phyloP scores from a whole-genome alignment of 352 stramenopile species.

The Saprolegnia diclina region DNA sequence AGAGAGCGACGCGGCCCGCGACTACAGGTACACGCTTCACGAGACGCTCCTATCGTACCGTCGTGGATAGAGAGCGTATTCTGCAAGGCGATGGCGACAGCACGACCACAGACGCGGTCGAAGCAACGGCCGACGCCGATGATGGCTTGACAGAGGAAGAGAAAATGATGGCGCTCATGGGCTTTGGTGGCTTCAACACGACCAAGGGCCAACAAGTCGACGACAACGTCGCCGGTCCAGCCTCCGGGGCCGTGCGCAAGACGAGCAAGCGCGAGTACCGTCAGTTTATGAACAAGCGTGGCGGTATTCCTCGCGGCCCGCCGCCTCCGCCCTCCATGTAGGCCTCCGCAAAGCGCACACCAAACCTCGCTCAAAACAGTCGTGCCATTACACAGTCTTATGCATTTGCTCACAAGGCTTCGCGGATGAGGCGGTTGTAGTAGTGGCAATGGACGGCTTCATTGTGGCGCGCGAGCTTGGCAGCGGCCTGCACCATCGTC shows the following conservation, averaged over 20 bases:
- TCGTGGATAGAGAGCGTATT: slow-evolving; percentile 21
- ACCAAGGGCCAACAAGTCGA: slow-evolving; percentile 91
- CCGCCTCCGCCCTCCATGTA: slow-evolving; percentile 2
- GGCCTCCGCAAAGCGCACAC: not conserved
- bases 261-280: slow-evolving; percentile 93
- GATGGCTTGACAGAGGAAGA: slow-evolving; percentile 59
- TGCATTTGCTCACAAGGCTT: not conserved
- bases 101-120: not conserved
- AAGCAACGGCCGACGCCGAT: slow-evolving; percentile 23
- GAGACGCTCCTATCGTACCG: not conserved
- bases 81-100: slow-evolving; percentile 20
- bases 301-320: slow-evolving; percentile 32
- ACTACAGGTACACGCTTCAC: slow-evolving; percentile 19
- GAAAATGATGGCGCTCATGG: slow-evolving; percentile 80
- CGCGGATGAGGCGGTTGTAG: slow-evolving; percentile 53
- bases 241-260: slow-evolving; percentile 73
- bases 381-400: not conserved
- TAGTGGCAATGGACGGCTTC: slow-evolving; percentile 51
- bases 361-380: not conserved
- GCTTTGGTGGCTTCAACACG: slow-evolving; percentile 88
- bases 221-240: slow-evolving; percentile 84
- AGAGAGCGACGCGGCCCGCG: slow-evolving; percentile 14
- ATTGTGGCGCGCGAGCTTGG: slow-evolving; percentile 58
- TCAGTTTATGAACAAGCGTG: slow-evolving; percentile 97
- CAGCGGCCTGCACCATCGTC: slow-evolving; percentile 33